A percentile compares a stretch with the other conserved stretches of the same genome.
These are phyloP conservation scores for Penicillium taxi DNA, from an alignment of 495 filamentous ascomycete species.

Conservation along the genomic window DNA sequence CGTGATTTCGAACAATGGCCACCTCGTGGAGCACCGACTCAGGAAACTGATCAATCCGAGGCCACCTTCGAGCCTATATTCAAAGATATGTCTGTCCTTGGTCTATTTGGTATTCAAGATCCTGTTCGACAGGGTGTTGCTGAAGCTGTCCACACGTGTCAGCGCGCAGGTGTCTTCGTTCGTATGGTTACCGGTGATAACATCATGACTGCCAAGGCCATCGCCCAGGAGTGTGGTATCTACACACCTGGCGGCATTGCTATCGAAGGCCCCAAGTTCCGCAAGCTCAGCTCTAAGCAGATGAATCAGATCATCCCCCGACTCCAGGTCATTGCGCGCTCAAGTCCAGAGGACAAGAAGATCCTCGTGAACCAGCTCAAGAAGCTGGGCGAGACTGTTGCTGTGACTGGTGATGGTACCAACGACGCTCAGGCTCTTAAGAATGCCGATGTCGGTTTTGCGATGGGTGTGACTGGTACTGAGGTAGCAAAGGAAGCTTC, in stretches of 20 bases:
- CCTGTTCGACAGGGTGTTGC: conserved; percentile 70
- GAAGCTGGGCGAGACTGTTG: conserved; percentile 81
- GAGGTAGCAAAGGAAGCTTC: conserved; percentile 91
- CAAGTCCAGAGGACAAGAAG: conserved; percentile 77
- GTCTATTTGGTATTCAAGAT: conserved; percentile 82
- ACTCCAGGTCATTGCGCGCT: conserved; percentile 77
- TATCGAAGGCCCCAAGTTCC: conserved; percentile 77
- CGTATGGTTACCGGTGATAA: conserved; percentile 93
- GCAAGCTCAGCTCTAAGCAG: conserved; percentile 55
- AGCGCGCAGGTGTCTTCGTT: conserved; percentile 72
- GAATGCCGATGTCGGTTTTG: conserved; percentile 82
- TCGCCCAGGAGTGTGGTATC: conserved; percentile 79
- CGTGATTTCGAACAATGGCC: conserved; percentile 89
- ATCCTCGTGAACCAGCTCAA: conserved; percentile 72
- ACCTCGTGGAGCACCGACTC: conserved; percentile 54
- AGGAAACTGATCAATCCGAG: conserved; percentile 61
- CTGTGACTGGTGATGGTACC: conserved; percentile 88
- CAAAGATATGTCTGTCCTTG: conserved; percentile 67
- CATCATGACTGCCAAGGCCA: conserved; percentile 73
- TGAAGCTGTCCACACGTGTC: conserved; percentile 67
- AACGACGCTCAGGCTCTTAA: conserved; percentile 87
- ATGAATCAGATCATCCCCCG: conserved; percentile 66
- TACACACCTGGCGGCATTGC: conserved; percentile 64
- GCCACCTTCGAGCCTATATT: conserved; percentile 75
- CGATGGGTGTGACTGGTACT: conserved; percentile 86